phyloP scores from a whole-genome alignment of 202 grass and related monocot genomes.

The Hordeum pubiflorum region DNA sequence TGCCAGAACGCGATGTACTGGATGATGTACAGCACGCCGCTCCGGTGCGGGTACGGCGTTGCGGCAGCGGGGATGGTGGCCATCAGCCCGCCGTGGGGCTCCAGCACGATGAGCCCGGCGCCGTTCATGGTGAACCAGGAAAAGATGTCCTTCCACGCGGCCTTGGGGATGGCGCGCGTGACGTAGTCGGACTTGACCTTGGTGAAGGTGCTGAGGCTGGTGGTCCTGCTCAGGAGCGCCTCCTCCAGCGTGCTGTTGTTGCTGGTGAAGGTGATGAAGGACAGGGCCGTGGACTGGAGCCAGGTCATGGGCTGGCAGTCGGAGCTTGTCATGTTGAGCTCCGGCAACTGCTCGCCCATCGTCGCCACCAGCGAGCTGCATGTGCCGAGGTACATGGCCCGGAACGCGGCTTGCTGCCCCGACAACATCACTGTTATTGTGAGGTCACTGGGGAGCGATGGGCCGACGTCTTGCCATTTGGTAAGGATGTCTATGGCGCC shows the following conservation, averaged over 20 bases:
- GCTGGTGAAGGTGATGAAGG: not conserved
- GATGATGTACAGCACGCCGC: not conserved
- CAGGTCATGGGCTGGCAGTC: not conserved
- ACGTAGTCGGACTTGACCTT: not conserved
- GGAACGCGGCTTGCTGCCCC: not conserved
- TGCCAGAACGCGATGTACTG: slow-evolving; percentile 15
- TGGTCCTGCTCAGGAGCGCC: not conserved
- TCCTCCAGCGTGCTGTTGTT: not conserved
- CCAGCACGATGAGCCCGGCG: not conserved
- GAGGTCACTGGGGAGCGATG: not conserved
- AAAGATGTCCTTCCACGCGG: not conserved
- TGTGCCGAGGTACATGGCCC: not conserved
- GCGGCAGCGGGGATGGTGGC: not conserved
- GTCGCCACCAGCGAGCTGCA: not conserved
- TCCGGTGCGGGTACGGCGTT: slow-evolving; percentile 48
- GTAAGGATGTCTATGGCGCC: slow-evolving; percentile 15
- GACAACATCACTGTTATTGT: not conserved
- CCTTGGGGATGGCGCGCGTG: not conserved
- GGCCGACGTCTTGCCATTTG: slow-evolving; percentile 23
- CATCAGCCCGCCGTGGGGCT: slow-evolving; percentile 29
- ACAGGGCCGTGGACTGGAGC: slow-evolving; percentile 21
- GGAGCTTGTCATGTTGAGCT: not conserved
- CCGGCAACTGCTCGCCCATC: not conserved
- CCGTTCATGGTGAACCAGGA: not conserved
- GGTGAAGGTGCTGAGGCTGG: not conserved